These are phyloP conservation scores for Rosa rugosa DNA, from an alignment of 306 rosid genomes.

Conservation along the genomic window DNA sequence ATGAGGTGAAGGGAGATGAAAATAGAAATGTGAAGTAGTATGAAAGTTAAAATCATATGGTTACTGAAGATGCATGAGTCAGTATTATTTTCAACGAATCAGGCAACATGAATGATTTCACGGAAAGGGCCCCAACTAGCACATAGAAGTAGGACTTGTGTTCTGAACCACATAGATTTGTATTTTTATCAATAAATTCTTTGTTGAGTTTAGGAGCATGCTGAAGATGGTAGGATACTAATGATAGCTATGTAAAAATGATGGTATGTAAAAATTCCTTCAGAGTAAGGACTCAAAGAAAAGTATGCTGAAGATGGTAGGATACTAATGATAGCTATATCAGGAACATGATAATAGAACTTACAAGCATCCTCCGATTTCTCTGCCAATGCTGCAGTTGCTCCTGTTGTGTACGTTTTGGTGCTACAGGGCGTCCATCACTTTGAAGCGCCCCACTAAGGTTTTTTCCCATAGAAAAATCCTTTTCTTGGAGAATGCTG, in stretches of 20 bases:
- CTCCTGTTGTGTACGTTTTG: slow-evolving; percentile 96
- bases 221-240: too few species aligned
- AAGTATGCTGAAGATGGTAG: slow-evolving; percentile 15
- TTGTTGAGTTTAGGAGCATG: too few species aligned
- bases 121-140: not conserved
- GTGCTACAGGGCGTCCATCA: slow-evolving; percentile 83
- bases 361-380: slow-evolving; percentile 97
- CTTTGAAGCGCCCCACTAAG: slow-evolving; percentile 94
- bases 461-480: slow-evolving; percentile 72
- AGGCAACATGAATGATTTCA: not conserved
- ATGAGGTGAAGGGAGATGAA: not conserved
- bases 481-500: slow-evolving; percentile 93
- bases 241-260: too few species aligned
- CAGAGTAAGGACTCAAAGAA: slow-evolving; percentile 7
- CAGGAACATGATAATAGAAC: slow-evolving; percentile 33
- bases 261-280: not conserved
- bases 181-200: not conserved
- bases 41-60: not conserved
- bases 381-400: slow-evolving; percentile 99
- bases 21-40: too few species aligned
- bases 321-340: slow-evolving; percentile 15
- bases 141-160: not conserved
- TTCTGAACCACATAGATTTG: not conserved
- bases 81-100: not conserved
- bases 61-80: not conserved